Conservation (phyloP, 2,329 filamentous ascomycete species). For the Clarireedia homoeocarpa region DNA sequence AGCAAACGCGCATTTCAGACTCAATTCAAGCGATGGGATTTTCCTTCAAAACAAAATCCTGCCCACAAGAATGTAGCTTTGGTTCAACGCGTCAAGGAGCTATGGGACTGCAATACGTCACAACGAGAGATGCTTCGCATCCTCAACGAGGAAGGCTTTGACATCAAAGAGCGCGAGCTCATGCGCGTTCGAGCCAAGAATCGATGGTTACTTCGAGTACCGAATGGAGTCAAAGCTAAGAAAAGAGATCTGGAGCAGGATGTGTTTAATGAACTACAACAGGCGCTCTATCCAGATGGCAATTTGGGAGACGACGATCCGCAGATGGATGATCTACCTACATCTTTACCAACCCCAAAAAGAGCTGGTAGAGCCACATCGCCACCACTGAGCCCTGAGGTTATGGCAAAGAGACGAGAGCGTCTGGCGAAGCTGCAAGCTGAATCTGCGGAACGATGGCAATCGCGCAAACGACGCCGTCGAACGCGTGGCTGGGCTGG, state of each 20-base stretch:
- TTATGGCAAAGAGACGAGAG: constrained; percentile 45
- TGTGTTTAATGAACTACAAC: constrained; percentile 28
- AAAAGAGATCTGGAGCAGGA: constrained; percentile 28
- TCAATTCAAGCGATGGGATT: constrained; percentile 72
- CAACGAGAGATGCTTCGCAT: constrained; percentile 68
- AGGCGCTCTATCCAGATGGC: constrained; percentile 28
- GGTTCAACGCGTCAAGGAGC: constrained; percentile 61
- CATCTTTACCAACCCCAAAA: constrained; percentile 12
- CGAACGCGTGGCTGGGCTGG: constrained; percentile 62
- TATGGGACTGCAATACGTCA: constrained; percentile 68
- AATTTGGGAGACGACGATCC: constrained; percentile 24
- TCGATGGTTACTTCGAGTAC: constrained; percentile 56
- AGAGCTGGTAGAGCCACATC: constrained; percentile 18
- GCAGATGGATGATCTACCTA: constrained; percentile 17
- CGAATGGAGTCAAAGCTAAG: constrained; percentile 47
- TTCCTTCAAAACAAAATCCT: constrained; percentile 66
- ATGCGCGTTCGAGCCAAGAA: constrained; percentile 62
- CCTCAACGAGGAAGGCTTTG: constrained; percentile 64
- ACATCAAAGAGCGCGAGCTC: constrained; percentile 63
- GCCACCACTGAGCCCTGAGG: constrained; percentile 36
- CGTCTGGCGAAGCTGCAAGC: constrained; percentile 45
- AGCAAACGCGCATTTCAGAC: constrained; percentile 71
- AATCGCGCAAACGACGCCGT: constrained; percentile 57
- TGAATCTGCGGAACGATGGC: constrained; percentile 55
- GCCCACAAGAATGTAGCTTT: constrained; percentile 62